Conservation (phyloP, 2,329 filamentous ascomycete species). For the Paradendryphiella salina region DNA sequence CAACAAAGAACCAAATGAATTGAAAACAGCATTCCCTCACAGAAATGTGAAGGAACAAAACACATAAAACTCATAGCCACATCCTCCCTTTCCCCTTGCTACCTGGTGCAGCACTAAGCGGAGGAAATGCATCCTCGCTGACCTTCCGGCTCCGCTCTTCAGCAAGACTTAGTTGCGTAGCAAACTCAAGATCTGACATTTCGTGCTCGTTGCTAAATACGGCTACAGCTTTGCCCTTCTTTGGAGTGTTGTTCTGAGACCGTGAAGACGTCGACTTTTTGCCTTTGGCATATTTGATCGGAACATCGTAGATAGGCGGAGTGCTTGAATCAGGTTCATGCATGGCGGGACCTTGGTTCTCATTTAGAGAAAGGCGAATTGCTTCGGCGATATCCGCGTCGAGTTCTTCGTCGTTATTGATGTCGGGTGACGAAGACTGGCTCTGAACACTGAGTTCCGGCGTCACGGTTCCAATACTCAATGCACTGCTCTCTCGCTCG, state of each 20-base stretch:
- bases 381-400: slow-evolving; percentile 66
- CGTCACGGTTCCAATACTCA: slow-evolving; percentile 46
- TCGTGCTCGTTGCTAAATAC: slow-evolving; percentile 49
- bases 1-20: not conserved
- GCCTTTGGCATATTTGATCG: slow-evolving; percentile 51
- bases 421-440: slow-evolving; percentile 34
- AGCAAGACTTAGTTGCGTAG: slow-evolving; percentile 63
- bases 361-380: slow-evolving; percentile 57
- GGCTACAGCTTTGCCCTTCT: slow-evolving; percentile 35
- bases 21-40: not conserved
- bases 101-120: slow-evolving; percentile 29
- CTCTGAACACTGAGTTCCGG: slow-evolving; percentile 38
- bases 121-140: slow-evolving; percentile 32
- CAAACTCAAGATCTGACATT: slow-evolving; percentile 63
- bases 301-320: slow-evolving; percentile 47
- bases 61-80: slow-evolving; percentile 14
- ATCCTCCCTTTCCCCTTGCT: slow-evolving; percentile 39
- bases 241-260: slow-evolving; percentile 31
- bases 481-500: slow-evolving; percentile 47
- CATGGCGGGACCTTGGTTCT: slow-evolving; percentile 19
- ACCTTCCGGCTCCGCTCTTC: slow-evolving; percentile 58
- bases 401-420: slow-evolving; percentile 52
- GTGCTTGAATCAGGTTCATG: slow-evolving; percentile 15
- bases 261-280: slow-evolving; percentile 34
- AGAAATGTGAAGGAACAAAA: not conserved